phyloP scores from a whole-genome alignment of 225 moss, liverwort and hornwort species.

The Pseudoscleropodium purum region DNA sequence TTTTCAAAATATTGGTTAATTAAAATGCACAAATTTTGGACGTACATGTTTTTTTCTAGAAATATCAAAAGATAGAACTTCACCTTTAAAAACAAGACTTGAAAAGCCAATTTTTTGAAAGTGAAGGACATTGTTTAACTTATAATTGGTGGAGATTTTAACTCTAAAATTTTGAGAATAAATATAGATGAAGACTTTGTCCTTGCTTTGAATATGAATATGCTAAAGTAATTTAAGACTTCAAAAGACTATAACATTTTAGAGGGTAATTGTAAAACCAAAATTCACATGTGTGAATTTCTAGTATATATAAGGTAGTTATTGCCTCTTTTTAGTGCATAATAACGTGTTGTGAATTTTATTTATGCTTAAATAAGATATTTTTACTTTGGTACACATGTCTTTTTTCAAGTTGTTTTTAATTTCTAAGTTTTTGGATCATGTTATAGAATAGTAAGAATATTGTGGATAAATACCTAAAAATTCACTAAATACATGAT shows the following conservation, averaged over 20 bases:
- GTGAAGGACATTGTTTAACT: not conserved
- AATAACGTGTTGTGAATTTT: too few relatives aligned
- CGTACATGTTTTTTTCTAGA: fast-evolving
- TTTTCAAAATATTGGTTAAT: not conserved
- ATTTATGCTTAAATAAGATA: not conserved
- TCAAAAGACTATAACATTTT: not conserved
- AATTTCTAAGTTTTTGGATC: fast-evolving
- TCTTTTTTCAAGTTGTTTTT: not conserved
- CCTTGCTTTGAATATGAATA: too few relatives aligned
- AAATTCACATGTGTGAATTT: not conserved
- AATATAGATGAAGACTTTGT: too few relatives aligned
- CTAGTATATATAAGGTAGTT: too few relatives aligned
- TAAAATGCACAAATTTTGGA: not conserved
- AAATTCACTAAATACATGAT: not conserved
- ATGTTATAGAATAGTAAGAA: too few relatives aligned
- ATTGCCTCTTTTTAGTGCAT: too few relatives aligned
- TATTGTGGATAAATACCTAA: too few relatives aligned
- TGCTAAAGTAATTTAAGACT: too few relatives aligned
- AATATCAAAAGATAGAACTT: not conserved
- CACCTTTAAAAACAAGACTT: not conserved
- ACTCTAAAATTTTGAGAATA: not conserved
- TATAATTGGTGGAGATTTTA: fast-evolving
- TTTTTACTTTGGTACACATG: too few relatives aligned
- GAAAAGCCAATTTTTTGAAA: fast-evolving
- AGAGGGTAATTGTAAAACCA: not conserved